These are phyloP conservation scores for Teunomyces gatunensis DNA, from an alignment of 805 yeast species.

Conservation along the genomic window DNA sequence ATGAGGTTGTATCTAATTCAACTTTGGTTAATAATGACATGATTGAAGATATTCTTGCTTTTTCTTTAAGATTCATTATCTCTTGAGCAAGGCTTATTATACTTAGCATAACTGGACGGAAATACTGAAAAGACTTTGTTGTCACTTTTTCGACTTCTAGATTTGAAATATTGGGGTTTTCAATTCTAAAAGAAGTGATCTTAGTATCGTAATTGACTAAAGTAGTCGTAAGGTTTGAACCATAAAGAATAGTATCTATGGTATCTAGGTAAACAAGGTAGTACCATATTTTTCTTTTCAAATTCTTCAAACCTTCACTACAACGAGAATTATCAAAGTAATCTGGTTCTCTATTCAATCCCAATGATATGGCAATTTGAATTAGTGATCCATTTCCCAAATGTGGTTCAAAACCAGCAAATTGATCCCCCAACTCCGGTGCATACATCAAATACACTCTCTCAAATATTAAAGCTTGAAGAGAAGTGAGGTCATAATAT, in stretches of 20 bases:
- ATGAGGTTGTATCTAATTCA: slow-evolving; percentile 28
- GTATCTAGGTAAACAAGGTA: slow-evolving; percentile 45
- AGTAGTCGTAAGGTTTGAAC: slow-evolving; percentile 10
- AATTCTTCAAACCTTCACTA: slow-evolving; percentile 15
- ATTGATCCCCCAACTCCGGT: slow-evolving; percentile 13
- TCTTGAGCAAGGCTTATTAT: slow-evolving; percentile 16
- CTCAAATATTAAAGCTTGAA: slow-evolving; percentile 18
- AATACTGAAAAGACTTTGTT: slow-evolving; percentile 32
- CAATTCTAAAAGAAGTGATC: slow-evolving; percentile 41
- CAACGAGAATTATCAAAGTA: slow-evolving; percentile 18
- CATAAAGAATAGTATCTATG: slow-evolving; percentile 29
- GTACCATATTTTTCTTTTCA: slow-evolving; percentile 62
- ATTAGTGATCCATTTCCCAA: slow-evolving; percentile 21
- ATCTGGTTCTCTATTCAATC: slow-evolving; percentile 40
- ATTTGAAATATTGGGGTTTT: slow-evolving; percentile 36
- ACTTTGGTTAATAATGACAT: slow-evolving; percentile 28
- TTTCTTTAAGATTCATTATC: slow-evolving; percentile 38
- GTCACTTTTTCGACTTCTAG: slow-evolving; percentile 41
- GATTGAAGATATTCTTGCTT: slow-evolving; percentile 36
- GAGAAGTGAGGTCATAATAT: slow-evolving; percentile 11
- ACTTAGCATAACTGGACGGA: slow-evolving; percentile 29
- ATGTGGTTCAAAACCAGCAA: slow-evolving; percentile 13
- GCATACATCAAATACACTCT: slow-evolving; percentile 11
- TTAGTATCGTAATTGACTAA: slow-evolving; percentile 44
- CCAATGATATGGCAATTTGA: slow-evolving; percentile 37